phyloP scores from a whole-genome alignment of 768 basidiomycete species.

The Xerocomellus chrysenteron region DNA sequence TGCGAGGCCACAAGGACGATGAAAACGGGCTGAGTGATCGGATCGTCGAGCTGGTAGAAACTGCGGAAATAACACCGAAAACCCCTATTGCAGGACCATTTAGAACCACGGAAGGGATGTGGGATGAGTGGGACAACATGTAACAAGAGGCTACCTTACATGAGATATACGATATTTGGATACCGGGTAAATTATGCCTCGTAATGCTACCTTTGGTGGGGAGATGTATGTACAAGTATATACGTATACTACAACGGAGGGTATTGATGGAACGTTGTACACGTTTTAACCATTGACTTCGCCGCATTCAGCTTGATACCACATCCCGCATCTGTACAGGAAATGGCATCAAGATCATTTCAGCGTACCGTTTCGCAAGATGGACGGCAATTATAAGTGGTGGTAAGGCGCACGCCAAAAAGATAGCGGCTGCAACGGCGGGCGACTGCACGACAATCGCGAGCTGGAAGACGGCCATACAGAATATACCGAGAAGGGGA shows the following conservation, averaged over 20 bases:
- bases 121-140: conserved; percentile 83
- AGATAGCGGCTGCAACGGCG: conserved; percentile 9
- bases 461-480: conserved; percentile 20
- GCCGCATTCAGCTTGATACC: neutral
- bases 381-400: conserved; percentile 13
- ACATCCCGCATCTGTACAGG: conserved; percentile 3
- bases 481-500: conserved; percentile 28
- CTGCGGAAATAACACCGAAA: conserved; percentile 52
- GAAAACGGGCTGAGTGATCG: conserved; percentile 56
- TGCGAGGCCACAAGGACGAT: conserved; percentile 61
- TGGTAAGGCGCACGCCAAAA: conserved; percentile 24
- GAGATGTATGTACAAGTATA: conserved; percentile 14
- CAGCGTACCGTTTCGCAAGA: conserved; percentile 5
- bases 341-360: conserved; percentile 4
- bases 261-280: neutral
- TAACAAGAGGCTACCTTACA: conserved; percentile 15
- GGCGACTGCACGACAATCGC: conserved; percentile 23
- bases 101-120: conserved; percentile 32
- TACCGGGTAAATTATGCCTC: conserved; percentile 15
- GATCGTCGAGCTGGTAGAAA: conserved; percentile 69
- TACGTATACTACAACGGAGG: conserved; percentile 7
- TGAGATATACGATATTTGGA: neutral
- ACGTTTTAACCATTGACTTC: neutral
- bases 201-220: conserved; percentile 3
- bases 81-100: conserved; percentile 24